Conservation (phyloP, 2,329 filamentous ascomycete genomes). For the Dryadomyces quercivorus region DNA sequence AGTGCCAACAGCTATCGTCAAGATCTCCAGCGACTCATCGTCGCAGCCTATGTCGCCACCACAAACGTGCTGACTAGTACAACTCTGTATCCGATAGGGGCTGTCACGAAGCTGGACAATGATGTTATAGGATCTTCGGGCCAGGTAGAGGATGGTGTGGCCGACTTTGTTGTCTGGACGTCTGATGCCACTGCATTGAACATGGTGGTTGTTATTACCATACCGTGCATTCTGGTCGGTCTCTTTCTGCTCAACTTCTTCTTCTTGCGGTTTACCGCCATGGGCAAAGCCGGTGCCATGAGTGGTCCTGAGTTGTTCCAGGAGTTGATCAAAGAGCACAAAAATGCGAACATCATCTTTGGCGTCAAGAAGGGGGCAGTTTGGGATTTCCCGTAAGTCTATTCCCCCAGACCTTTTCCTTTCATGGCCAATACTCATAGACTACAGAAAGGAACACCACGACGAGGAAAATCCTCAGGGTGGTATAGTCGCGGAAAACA, state of each 20-base stretch:
- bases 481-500: too few relatives aligned
- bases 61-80: conserved; percentile 14
- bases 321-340: not conserved
- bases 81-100: conserved; percentile 12
- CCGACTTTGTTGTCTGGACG: conserved; percentile 16
- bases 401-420: not conserved
- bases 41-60: conserved; percentile 15
- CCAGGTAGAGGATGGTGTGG: conserved; percentile 7
- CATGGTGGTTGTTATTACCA: conserved; percentile 12
- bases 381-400: not conserved
- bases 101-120: conserved; percentile 7
- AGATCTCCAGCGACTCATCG: conserved; percentile 15
- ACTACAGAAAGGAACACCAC: not conserved
- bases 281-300: not conserved
- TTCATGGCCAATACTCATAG: not conserved
- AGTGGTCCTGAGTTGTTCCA: not conserved
- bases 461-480: too few relatives aligned
- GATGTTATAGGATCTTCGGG: conserved; percentile 5
- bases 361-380: not conserved
- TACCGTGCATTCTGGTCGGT: conserved; percentile 10
- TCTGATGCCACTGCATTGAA: conserved; percentile 14
- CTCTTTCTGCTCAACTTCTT: not conserved
- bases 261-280: not conserved
- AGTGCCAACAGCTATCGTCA: conserved; percentile 11
- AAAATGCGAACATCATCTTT: not conserved